Base-by-base conservation (phyloP, 139 green algal species). In the Chlamydomonas incerta region DNA sequence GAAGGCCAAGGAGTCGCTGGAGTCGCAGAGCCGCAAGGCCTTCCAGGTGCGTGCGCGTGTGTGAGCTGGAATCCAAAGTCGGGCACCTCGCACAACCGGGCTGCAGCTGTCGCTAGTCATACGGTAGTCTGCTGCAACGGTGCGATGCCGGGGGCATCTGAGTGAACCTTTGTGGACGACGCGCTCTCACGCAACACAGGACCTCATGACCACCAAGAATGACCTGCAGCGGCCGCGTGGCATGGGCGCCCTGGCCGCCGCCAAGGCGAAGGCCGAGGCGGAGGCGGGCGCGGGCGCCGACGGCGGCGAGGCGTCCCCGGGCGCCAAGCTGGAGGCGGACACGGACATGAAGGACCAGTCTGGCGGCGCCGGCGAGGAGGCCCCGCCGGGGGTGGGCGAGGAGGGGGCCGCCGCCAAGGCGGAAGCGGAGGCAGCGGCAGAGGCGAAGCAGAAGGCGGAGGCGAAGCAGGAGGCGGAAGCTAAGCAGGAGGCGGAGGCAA, bases 1-100 rank as follows among this genome's bases (percentile, higher is more conserved):
- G 0, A 87, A 89, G 41, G 88, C 86, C 46, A 90, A 88, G 75
- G 85, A 93, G 80, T 87, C 82, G 26, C 70, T 94, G 66, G 91
- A 93, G 77, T 62, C 87, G 31, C 46, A 69, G 67, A 87, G 77
- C 70, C 74, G 66, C 8, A 82, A 83, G 74, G 55, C n/a, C 15
- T 68, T 81, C 60, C 70, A 87, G 57, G 81, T 62, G 55, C 2
- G 55, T 11, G 52, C 13, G 52, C 52, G 52, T n/a, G n/a, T n/a
- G n/a, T n/a, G n/a, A n/a, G n/a, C n/a, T n/a, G n/a, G n/a, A n/a
- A n/a, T n/a, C n/a, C n/a, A n/a, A n/a, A n/a, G n/a, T n/a, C n/a
- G n/a, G n/a, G n/a, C n/a, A n/a, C n/a, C n/a, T n/a, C n/a, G n/a
- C n/a, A n/a, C n/a, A n/a, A n/a, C n/a, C n/a, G n/a, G n/a, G n/a